phyloP scores from a whole-genome alignment of 768 basidiomycete species.

The Hortiboletus campestris region DNA sequence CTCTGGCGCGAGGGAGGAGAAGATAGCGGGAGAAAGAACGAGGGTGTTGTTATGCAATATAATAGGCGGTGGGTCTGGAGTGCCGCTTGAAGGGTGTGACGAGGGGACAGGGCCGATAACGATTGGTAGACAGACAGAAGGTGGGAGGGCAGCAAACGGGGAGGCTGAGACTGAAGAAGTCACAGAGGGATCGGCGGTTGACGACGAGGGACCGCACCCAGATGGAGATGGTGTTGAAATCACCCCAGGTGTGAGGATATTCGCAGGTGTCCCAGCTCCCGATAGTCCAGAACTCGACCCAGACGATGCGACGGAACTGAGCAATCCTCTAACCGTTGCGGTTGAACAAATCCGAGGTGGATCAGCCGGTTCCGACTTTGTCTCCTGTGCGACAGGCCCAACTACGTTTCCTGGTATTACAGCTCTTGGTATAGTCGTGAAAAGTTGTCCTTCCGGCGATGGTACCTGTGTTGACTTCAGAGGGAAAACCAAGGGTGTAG shows the following conservation, averaged over 20 bases:
- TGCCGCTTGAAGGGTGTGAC: constrained; percentile 47
- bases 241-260: constrained; percentile 14
- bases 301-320: neutral
- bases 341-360: constrained; percentile 1
- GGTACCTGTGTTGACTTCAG: constrained; percentile 19
- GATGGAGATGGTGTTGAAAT: neutral
- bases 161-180: constrained; percentile 13
- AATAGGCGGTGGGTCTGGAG: constrained; percentile 60
- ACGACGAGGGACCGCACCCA: constrained; percentile 8
- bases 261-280: too few species aligned
- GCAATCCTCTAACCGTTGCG: neutral
- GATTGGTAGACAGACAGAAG: constrained; percentile 69
- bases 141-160: constrained; percentile 31
- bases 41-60: constrained; percentile 82
- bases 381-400: neutral
- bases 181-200: constrained; percentile 14
- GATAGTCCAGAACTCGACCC: constrained; percentile 4
- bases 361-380: constrained; percentile 8
- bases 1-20: constrained; percentile 70
- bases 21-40: constrained; percentile 82
- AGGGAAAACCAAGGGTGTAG: constrained; percentile 57
- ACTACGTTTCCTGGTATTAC: neutral
- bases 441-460: constrained; percentile 1
- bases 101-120: constrained; percentile 70
- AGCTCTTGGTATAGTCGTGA: constrained; percentile 6